Evolutionary conservation across 768 basidiomycete genomes (phyloP).

Genomic region (Infundibulicybe gibba): DNA sequence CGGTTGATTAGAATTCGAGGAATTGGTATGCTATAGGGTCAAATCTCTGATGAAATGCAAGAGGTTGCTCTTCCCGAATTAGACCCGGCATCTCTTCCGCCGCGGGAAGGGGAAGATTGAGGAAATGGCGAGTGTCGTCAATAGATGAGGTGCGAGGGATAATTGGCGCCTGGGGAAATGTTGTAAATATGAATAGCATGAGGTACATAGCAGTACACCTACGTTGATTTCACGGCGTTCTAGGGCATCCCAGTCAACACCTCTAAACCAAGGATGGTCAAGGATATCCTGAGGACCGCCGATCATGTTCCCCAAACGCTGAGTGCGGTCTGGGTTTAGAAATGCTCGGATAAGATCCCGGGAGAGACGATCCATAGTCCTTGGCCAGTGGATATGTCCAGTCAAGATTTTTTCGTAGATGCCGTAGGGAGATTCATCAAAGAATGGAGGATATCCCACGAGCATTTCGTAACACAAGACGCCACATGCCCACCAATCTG

Average conservation of each 20-base stretch:
- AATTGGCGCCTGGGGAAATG: conserved; percentile 67
- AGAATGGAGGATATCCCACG: conserved; percentile 98
- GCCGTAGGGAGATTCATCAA: conserved; percentile 95
- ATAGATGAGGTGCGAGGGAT: conserved; percentile 76
- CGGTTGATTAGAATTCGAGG: conserved; percentile 58
- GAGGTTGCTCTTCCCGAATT: conserved; percentile 56
- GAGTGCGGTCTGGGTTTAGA: conserved; percentile 86
- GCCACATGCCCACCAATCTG: conserved; percentile 99
- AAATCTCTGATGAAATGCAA: conserved; percentile 57
- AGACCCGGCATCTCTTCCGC: conserved; percentile 81
- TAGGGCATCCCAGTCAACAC: conserved; percentile 89
- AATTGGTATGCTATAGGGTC: conserved; percentile 71
- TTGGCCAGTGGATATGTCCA: conserved; percentile 89
- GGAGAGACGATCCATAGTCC: conserved; percentile 83
- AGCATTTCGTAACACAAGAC: conserved; percentile 98
- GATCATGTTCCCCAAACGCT: conserved; percentile 89
- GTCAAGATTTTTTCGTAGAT: conserved; percentile 97
- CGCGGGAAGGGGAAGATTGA: conserved; percentile 73
- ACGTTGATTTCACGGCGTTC: conserved; percentile 86
- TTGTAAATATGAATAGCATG: conserved; percentile 5
- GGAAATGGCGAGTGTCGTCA: conserved; percentile 86
- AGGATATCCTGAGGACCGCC: conserved; percentile 91
- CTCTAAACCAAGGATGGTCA: conserved; percentile 92
- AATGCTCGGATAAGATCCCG: conserved; percentile 86
- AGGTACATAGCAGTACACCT: conserved; percentile 17